phyloP scores from a whole-genome alignment of 2,329 filamentous ascomycete species.

The Neofusicoccum cordaticola region DNA sequence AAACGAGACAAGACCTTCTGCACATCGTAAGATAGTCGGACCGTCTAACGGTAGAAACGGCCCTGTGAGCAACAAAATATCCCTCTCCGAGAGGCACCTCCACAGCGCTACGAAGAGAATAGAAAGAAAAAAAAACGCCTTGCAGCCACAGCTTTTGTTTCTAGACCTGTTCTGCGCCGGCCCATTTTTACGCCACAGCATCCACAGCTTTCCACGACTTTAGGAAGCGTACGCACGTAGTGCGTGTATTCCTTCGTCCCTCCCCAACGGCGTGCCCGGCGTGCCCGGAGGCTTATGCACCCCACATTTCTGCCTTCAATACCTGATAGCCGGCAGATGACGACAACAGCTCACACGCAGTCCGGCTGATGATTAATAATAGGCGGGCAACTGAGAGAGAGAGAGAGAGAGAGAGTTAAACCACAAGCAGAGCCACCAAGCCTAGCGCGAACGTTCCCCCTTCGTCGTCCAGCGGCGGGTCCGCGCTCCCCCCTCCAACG shows the following conservation, averaged over 20 bases:
- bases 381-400: too few relatives aligned
- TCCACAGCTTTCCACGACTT: neutral
- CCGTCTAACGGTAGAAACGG: neutral
- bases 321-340: neutral
- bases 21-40: neutral
- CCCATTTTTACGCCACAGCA: neutral
- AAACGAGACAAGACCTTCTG: neutral
- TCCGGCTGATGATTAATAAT: too few relatives aligned
- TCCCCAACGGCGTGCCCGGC: neutral
- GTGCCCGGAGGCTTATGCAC: neutral
- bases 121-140: neutral
- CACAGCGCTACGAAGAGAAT: too few relatives aligned
- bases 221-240: neutral
- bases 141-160: neutral
- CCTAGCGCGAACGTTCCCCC: too few relatives aligned
- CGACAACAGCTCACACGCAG: neutral
- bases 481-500: too few relatives aligned
- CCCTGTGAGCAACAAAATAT: neutral
- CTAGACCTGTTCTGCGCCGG: neutral
- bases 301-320: neutral
- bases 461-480: too few relatives aligned
- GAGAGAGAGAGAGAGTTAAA: too few relatives aligned
- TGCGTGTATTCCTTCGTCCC: neutral
- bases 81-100: neutral
- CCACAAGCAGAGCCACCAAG: too few relatives aligned